Evolutionary conservation across 768 basidiomycete genomes (phyloP).

Genomic region (Antrodiella citrinella): DNA sequence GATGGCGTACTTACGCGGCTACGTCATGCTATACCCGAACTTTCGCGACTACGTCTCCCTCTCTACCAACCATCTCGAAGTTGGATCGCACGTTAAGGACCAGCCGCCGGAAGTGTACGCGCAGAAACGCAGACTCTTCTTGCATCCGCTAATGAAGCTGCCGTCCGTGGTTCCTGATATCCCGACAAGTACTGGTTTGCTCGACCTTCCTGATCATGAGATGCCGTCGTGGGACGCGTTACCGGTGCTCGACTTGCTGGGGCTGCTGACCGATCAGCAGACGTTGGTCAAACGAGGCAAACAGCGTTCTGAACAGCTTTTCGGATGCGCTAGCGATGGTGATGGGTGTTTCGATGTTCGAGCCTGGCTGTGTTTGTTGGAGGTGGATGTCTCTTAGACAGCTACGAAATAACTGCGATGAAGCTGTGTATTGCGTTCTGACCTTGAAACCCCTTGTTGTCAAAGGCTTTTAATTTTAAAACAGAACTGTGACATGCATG

Average conservation of each 20-base stretch:
- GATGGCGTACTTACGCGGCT: slow-evolving; percentile 71
- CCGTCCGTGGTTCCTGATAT: slow-evolving; percentile 20
- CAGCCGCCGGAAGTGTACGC: slow-evolving; percentile 35
- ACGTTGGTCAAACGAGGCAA: slow-evolving; percentile 13
- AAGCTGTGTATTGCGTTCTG: too few relatives aligned
- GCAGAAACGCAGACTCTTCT: slow-evolving; percentile 57
- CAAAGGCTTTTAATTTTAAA: too few relatives aligned
- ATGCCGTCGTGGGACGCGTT: slow-evolving; percentile 48
- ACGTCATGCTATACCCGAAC: slow-evolving; percentile 88
- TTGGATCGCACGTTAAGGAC: slow-evolving; percentile 70
- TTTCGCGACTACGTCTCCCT: slow-evolving; percentile 62
- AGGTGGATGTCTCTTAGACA: neutral
- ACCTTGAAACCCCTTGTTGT: too few relatives aligned
- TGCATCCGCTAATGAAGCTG: slow-evolving; percentile 60
- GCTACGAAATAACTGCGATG: neutral
- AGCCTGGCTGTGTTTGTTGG: neutral
- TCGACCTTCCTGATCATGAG: slow-evolving; percentile 48
- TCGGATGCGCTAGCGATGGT: neutral
- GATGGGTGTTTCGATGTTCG: neutral
- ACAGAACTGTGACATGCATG: too few relatives aligned
- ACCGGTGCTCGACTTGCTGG: slow-evolving; percentile 57
- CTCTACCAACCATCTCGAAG: slow-evolving; percentile 87
- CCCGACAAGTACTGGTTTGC: slow-evolving; percentile 26
- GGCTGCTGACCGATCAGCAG: slow-evolving; percentile 26
- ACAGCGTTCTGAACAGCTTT: neutral